Conservation (phyloP, 352 stramenopile genomes). For the Thalassiosira exigua region DNA sequence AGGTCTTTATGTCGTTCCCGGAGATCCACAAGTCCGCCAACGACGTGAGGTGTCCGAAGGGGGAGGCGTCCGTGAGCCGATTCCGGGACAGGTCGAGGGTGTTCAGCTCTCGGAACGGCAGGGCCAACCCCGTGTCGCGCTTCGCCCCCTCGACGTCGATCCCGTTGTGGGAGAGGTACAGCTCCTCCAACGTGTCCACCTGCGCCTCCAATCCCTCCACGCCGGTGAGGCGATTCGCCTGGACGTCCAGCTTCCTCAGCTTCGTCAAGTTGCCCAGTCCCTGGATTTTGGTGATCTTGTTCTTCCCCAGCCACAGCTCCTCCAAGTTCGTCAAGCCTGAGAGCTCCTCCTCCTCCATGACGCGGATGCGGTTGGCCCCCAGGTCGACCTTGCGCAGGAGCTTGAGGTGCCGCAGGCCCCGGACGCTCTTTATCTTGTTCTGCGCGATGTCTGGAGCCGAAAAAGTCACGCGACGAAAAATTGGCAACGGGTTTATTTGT, state of each 20-base stretch:
- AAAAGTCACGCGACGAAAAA: no score
- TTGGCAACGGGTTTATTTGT: no score
- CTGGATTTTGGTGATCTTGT: constrained; percentile 95
- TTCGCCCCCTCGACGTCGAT: constrained; percentile 91
- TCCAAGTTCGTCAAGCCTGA: constrained; percentile 89
- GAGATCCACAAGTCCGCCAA: constrained; percentile 85
- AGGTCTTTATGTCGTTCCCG: constrained; percentile 78
- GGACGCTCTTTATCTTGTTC: constrained; percentile 97
- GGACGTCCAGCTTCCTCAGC: constrained; percentile 87
- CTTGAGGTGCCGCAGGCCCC: constrained; percentile 88
- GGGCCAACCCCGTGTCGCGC: constrained; percentile 86
- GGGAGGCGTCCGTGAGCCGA: constrained; percentile 68
- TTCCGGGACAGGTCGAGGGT: constrained; percentile 85
- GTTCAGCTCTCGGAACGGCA: constrained; percentile 87
- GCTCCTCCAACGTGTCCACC: constrained; percentile 90
- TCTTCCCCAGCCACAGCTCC: constrained; percentile 97
- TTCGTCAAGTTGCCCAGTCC: constrained; percentile 86
- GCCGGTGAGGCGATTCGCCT: constrained; percentile 95
- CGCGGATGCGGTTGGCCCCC: constrained; percentile 93
- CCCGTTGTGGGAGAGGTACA: constrained; percentile 97
- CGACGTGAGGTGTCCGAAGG: constrained; percentile 68
- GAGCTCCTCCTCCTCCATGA: constrained; percentile 90
- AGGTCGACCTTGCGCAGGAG: constrained; percentile 95
- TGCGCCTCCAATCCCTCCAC: constrained; percentile 91
- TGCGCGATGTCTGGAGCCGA: constrained; percentile 88